Conservation (phyloP, 371 early-diverging fungal genomes). For the Dentiscutata heterogama region DNA sequence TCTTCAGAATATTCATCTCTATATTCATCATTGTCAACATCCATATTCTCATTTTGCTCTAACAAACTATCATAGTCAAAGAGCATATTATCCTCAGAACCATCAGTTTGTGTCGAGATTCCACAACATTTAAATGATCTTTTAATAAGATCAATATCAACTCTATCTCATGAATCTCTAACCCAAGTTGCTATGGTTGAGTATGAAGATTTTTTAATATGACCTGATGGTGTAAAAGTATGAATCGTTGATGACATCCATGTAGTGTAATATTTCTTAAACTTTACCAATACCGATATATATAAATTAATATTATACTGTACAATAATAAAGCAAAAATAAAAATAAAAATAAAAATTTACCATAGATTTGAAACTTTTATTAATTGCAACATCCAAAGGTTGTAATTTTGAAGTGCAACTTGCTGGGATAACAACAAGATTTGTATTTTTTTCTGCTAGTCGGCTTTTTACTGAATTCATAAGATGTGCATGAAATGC, state of each 20-base stretch:
- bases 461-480: neutral
- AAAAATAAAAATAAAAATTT: neutral
- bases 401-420: slow-evolving; percentile 2
- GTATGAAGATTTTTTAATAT: slow-evolving; percentile 29
- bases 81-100: slow-evolving; percentile 1
- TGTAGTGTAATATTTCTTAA: neutral
- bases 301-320: neutral
- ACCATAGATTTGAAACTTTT: slow-evolving; percentile 26
- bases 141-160: neutral
- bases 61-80: slow-evolving; percentile 20
- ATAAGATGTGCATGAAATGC: neutral
- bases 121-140: slow-evolving; percentile 34
- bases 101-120: slow-evolving; percentile 3
- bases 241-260: slow-evolving; percentile 10
- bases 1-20: too few relatives aligned
- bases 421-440: slow-evolving; percentile 31
- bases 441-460: slow-evolving; percentile 34
- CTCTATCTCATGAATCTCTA: slow-evolving; percentile 7
- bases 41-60: neutral
- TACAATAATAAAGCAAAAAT: neutral
- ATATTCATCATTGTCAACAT: neutral
- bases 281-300: neutral
- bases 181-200: neutral
- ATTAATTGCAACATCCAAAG: slow-evolving; percentile 35
- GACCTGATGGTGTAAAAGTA: neutral